phyloP scores from a whole-genome alignment of 1,284 basidiomycete genomes.

The Trichosporon faecale region DNA sequence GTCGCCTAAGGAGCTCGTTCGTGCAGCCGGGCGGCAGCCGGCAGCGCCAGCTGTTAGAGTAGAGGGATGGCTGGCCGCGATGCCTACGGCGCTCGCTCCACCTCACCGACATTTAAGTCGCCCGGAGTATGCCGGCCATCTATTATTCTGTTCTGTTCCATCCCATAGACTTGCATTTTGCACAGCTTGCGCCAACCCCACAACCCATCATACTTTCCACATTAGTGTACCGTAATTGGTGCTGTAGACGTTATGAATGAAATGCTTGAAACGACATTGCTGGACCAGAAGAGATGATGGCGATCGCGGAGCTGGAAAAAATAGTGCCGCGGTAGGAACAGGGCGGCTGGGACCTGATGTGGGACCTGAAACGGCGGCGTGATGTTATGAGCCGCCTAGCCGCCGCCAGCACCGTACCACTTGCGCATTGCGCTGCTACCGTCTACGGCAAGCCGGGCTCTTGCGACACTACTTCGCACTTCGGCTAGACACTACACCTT shows the following conservation, averaged over 20 bases:
- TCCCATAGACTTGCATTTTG: conserved; percentile 9
- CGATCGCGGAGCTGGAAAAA: background rate
- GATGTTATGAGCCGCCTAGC: background rate
- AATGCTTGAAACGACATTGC: background rate
- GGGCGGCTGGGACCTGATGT: background rate
- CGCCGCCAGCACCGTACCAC: background rate
- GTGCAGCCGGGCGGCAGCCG: background rate
- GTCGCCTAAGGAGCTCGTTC: conserved; percentile 37
- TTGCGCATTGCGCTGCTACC: background rate
- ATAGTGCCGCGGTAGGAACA: background rate
- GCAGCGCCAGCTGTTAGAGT: conserved; percentile 1
- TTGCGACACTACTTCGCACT: background rate
- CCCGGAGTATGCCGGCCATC: background rate
- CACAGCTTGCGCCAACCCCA: conserved; percentile 6
- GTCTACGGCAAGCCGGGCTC: background rate
- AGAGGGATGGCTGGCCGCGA: conserved; percentile 1
- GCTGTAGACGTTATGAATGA: conserved; percentile 10
- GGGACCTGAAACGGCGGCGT: background rate
- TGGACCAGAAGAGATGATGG: background rate
- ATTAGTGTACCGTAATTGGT: conserved; percentile 4
- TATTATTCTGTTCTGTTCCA: background rate
- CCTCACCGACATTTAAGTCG: background rate
- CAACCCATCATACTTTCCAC: conserved; percentile 1
- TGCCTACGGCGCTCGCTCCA: background rate
- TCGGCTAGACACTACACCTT: background rate